Percentiles rank a stretch among this genome's conserved stretches.
Evolutionary conservation across 2,329 filamentous ascomycete species (phyloP).

Genomic region (Ploettnerulaceae sp.): DNA sequence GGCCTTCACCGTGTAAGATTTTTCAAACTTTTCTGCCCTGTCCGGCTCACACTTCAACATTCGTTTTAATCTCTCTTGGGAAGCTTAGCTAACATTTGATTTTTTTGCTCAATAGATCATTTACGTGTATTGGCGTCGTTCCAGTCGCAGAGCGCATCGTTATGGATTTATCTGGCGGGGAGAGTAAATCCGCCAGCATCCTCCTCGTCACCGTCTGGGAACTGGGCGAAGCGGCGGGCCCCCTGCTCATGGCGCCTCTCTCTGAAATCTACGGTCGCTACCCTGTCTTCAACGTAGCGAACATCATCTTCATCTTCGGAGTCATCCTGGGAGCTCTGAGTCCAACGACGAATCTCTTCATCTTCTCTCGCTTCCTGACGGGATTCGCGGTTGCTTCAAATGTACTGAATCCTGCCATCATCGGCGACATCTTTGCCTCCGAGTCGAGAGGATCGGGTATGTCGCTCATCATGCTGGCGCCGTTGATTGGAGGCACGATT

Average conservation of each 20-base stretch:
- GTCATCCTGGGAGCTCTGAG: constrained; percentile 42
- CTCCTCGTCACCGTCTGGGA: constrained; percentile 47
- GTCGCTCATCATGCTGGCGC: constrained; percentile 32
- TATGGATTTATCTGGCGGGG: constrained; percentile 40
- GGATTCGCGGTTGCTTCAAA: constrained; percentile 27
- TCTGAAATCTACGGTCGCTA: constrained; percentile 42
- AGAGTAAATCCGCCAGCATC: constrained; percentile 45
- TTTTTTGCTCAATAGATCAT: too few relatives aligned
- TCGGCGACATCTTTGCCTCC: constrained; percentile 43
- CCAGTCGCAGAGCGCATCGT: constrained; percentile 50
- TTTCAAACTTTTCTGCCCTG: background rate
- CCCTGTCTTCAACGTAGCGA: constrained; percentile 40
- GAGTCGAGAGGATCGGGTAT: constrained; percentile 42
- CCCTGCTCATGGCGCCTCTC: constrained; percentile 41
- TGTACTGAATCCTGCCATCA: constrained; percentile 40
- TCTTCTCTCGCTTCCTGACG: constrained; percentile 36
- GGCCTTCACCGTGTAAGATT: constrained; percentile 50
- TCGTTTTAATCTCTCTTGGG: background rate
- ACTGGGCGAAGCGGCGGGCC: constrained; percentile 43
- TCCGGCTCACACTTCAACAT: background rate
- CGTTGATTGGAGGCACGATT: constrained; percentile 32
- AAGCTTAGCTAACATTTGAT: constrained; percentile 4
- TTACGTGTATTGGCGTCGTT: constrained; percentile 52
- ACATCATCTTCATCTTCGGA: constrained; percentile 47
- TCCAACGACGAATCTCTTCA: constrained; percentile 40